phyloP scores from a whole-genome alignment of 345 rosid genomes.

The Psidium guajava region DNA sequence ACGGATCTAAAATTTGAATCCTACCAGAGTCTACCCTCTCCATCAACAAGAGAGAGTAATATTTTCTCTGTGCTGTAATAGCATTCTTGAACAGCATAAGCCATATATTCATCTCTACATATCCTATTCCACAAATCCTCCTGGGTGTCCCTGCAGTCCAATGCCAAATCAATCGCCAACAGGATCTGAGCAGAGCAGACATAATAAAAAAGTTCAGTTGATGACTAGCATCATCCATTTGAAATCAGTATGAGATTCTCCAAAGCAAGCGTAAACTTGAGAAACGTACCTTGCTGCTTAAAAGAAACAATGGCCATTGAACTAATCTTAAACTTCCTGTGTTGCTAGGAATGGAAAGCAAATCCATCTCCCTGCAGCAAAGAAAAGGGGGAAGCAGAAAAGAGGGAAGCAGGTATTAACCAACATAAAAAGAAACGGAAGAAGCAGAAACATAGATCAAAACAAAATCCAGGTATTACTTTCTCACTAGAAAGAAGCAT shows the following conservation, averaged over 20 bases:
- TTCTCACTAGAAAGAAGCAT: neutral
- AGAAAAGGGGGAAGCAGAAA: neutral
- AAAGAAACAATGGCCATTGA: constrained; percentile 98
- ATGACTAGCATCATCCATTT: neutral
- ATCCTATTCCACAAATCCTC: constrained; percentile 69
- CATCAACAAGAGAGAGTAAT: constrained; percentile 74
- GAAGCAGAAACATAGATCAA: neutral
- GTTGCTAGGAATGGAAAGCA: constrained; percentile 89
- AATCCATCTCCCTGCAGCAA: constrained; percentile 83
- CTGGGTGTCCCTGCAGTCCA: constrained; percentile 84
- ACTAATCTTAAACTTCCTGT: constrained; percentile 82
- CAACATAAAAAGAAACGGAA: neutral
- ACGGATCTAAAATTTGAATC: neutral
- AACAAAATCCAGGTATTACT: neutral
- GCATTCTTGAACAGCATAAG: constrained; percentile 95
- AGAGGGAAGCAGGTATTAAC: neutral
- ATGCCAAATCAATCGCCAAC: constrained; percentile 89
- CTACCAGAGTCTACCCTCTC: constrained; percentile 94
- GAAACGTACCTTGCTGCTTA: constrained; percentile 77
- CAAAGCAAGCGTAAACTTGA: neutral
- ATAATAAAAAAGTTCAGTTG: neutral
- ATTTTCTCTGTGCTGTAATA: constrained; percentile 76
- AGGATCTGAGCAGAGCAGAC: constrained; percentile 44
- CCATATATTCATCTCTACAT: constrained; percentile 92
- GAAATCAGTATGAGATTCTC: neutral